A percentile compares a stretch with the other conserved stretches of the same genome.
Evolutionary conservation across 2,329 filamentous ascomycete species (phyloP).

Genomic region (Claviceps citrina): DNA sequence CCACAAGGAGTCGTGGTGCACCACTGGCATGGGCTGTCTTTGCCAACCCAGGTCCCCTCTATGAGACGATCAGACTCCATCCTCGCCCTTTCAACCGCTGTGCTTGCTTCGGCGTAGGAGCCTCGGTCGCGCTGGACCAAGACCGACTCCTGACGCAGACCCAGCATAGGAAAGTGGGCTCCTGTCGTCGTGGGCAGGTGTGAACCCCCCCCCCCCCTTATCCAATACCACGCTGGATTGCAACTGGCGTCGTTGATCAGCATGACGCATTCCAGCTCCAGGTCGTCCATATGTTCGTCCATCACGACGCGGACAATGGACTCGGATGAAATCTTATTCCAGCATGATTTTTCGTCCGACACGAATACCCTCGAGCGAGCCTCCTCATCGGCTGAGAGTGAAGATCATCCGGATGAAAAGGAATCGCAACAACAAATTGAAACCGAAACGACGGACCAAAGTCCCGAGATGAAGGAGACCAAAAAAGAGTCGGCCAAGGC

Average conservation of each 20-base stretch:
- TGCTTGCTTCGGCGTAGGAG: slow-evolving; percentile 6
- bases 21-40: slow-evolving; percentile 9
- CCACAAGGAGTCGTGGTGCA: too few species aligned
- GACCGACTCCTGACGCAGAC: slow-evolving; percentile 5
- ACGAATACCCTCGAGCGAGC: slow-evolving; percentile 8
- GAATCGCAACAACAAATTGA: not conserved
- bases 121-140: slow-evolving; percentile 3
- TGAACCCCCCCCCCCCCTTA: not conserved
- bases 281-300: slow-evolving; percentile 9
- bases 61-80: slow-evolving; percentile 12
- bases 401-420: not conserved
- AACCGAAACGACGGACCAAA: not conserved
- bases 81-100: slow-evolving; percentile 7
- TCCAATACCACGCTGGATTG: slow-evolving; percentile 10
- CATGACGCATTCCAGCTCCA: slow-evolving; percentile 15
- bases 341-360: slow-evolving; percentile 15
- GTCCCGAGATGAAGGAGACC: not conserved
- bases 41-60: slow-evolving; percentile 9
- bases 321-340: slow-evolving; percentile 11
- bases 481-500: not conserved
- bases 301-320: slow-evolving; percentile 15
- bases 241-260: slow-evolving; percentile 9
- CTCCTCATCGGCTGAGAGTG: slow-evolving; percentile 1
- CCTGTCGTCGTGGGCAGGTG: slow-evolving; percentile 2
- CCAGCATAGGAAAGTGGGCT: slow-evolving; percentile 7